Conservation (phyloP, 306 rosid species). For the Lathyrus oleraceus region DNA sequence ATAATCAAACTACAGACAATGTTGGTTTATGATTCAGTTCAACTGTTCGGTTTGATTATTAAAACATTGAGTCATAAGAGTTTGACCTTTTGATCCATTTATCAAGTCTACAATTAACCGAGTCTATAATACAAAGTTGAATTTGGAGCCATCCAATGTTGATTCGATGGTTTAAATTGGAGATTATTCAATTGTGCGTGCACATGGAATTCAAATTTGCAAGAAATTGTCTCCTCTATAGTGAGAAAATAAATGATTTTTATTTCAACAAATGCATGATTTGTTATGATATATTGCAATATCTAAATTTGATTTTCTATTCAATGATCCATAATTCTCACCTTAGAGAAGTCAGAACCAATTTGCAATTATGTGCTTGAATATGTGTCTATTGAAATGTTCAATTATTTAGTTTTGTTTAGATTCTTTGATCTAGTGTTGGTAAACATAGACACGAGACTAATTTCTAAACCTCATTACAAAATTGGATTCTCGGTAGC, state of each 20-base stretch:
- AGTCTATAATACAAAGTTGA: neutral
- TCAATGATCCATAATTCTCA: too few species aligned
- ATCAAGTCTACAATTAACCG: too few species aligned
- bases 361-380: neutral
- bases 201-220: neutral
- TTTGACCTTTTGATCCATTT: neutral
- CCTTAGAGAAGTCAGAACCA: neutral
- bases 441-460: neutral
- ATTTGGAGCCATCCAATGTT: neutral
- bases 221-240: too few species aligned
- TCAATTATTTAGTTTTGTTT: neutral
- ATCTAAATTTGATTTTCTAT: too few species aligned
- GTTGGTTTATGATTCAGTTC: neutral
- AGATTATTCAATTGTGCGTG: neutral
- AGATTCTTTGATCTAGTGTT: neutral
- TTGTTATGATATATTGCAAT: too few species aligned
- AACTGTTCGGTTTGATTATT: neutral
- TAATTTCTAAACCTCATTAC: neutral
- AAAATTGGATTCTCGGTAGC: neutral
- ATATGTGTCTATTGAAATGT: constrained; percentile 6
- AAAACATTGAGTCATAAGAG: neutral
- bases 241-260: too few species aligned
- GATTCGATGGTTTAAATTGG: neutral
- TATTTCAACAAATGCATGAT: too few species aligned
- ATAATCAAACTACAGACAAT: neutral